phyloP scores from a whole-genome alignment of 208 protist species.

The Trypanosoma theileri region DNA sequence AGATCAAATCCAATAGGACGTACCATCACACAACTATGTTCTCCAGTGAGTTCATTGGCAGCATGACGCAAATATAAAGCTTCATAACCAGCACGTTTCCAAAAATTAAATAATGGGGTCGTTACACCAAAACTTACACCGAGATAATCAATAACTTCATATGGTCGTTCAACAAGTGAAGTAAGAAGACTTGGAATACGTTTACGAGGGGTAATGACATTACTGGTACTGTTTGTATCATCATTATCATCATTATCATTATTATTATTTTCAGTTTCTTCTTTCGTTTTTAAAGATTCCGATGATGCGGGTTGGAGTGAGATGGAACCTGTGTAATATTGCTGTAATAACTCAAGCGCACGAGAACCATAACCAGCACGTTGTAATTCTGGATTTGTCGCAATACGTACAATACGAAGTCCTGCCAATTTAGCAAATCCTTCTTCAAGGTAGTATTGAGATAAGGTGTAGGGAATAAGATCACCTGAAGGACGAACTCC shows the following conservation, averaged over 20 bases:
- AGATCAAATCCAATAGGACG: slow-evolving; percentile 72
- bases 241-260: slow-evolving; percentile 20
- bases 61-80: slow-evolving; percentile 93
- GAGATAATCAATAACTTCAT: slow-evolving; percentile 96
- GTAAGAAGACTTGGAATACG: slow-evolving; percentile 82
- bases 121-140: slow-evolving; percentile 98
- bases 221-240: slow-evolving; percentile 15
- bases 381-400: slow-evolving; percentile 97
- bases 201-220: slow-evolving; percentile 38
- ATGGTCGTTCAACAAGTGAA: slow-evolving; percentile 81
- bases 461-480: slow-evolving; percentile 99
- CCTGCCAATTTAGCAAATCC: slow-evolving; percentile 95
- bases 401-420: slow-evolving; percentile 98
- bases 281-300: not conserved
- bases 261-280: not conserved
- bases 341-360: slow-evolving; percentile 88
- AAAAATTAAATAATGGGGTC: slow-evolving; percentile 96
- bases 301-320: slow-evolving; percentile 28
- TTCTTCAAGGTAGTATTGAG: slow-evolving; percentile 95
- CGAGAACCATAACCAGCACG: slow-evolving; percentile 97
- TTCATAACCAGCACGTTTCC: slow-evolving; percentile 87
- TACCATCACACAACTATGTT: slow-evolving; percentile 99
- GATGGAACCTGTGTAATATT: slow-evolving; percentile 96
- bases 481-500: slow-evolving; percentile 96
- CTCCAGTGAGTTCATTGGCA: slow-evolving; percentile 98